phyloP scores from a whole-genome alignment of 805 yeast species.

The Tanozyma kutaoensis region DNA sequence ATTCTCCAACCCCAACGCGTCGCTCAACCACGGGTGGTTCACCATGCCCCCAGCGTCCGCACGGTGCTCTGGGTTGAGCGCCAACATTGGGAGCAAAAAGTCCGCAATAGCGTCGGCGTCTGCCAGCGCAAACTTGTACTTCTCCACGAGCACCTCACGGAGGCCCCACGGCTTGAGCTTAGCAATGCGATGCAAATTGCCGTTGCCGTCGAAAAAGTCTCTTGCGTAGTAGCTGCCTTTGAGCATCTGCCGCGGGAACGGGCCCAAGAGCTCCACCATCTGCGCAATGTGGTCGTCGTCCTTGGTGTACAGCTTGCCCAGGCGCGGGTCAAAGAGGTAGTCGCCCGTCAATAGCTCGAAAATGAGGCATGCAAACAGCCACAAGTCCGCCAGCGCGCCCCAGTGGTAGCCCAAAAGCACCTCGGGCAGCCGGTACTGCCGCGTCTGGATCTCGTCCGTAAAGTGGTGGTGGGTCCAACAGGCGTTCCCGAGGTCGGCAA shows the following conservation, averaged over 20 bases:
- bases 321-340: conserved; percentile 82
- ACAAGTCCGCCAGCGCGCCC: conserved; percentile 93
- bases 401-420: conserved; percentile 37
- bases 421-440: conserved; percentile 94
- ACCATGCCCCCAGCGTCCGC: conserved; percentile 96
- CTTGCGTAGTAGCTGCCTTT: conserved; percentile 44
- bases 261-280: conserved; percentile 71
- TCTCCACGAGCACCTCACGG: conserved; percentile 67
- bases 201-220: conserved; percentile 52
- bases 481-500: conserved; percentile 91
- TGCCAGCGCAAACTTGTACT: conserved; percentile 56
- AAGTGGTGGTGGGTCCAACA: conserved; percentile 73
- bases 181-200: conserved; percentile 64
- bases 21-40: conserved; percentile 75
- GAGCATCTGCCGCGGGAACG: conserved; percentile 45
- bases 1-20: conserved; percentile 64
- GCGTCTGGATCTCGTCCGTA: conserved; percentile 81
- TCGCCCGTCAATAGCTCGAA: conserved; percentile 93
- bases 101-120: conserved; percentile 67
- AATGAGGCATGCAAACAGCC: conserved; percentile 90
- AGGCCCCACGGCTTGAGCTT: conserved; percentile 86
- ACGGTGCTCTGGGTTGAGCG: conserved; percentile 62
- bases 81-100: conserved; percentile 74
- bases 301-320: conserved; percentile 62
- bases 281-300: conserved; percentile 97